A percentile compares a stretch with the other conserved stretches of the same genome.
phyloP scores from a whole-genome alignment of 345 rosid genomes.

The Brassica carinata region DNA sequence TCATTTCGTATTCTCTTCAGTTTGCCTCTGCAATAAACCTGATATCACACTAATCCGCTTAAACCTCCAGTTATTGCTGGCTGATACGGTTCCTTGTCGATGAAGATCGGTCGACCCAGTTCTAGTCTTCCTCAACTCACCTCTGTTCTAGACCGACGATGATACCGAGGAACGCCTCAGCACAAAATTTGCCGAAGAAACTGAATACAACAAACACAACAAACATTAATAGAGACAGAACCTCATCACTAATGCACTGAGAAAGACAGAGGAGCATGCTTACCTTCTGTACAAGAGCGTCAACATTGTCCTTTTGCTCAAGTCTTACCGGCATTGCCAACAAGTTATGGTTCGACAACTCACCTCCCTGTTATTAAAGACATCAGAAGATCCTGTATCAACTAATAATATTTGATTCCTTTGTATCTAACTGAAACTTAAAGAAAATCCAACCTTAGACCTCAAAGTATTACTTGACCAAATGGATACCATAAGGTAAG shows the following conservation, averaged over 20 bases:
- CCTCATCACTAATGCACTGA: not conserved
- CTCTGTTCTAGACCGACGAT: conserved; percentile 45
- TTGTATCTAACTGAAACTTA: too few species aligned
- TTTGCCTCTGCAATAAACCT: conserved; percentile 24
- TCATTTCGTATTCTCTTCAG: conserved; percentile 25
- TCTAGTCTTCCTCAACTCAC: conserved; percentile 58
- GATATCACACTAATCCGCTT: conserved; percentile 26
- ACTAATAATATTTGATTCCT: too few species aligned
- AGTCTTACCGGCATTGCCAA: conserved; percentile 93
- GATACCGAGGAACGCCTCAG: too few species aligned
- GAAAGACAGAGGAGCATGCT: conserved; percentile 5
- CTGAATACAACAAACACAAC: too few species aligned
- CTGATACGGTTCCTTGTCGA: conserved; percentile 9
- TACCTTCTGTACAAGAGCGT: conserved; percentile 78
- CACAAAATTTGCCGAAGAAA: too few species aligned
- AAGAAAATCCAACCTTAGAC: too few species aligned
- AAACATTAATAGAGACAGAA: too few species aligned
- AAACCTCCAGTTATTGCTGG: conserved; percentile 25
- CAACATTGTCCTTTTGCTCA: conserved; percentile 76
- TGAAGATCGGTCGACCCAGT: conserved; percentile 69
- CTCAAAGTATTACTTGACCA: too few species aligned
- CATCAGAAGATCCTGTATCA: too few species aligned
- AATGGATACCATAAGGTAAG: too few species aligned
- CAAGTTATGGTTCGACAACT: conserved; percentile 30
- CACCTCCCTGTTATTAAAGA: too few species aligned